Percentiles rank a stretch among this genome's conserved stretches.
Conservation (phyloP, 108 stramenopile species). For the Skeletonema costatum region DNA sequence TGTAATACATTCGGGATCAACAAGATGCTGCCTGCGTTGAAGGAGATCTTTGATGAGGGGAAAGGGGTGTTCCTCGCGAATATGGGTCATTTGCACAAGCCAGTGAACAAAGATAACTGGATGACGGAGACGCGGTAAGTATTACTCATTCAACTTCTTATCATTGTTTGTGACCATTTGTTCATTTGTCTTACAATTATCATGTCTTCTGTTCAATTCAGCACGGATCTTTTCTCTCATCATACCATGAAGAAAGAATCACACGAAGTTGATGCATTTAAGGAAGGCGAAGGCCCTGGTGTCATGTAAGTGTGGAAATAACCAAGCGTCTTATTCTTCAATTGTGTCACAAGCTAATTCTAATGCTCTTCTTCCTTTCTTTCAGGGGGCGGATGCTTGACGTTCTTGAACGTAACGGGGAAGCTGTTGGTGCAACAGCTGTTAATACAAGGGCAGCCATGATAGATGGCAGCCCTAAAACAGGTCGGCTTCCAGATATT, state of each 20-base stretch:
- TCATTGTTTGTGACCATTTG: background rate
- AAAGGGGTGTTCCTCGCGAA: conserved; percentile 50
- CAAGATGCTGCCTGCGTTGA: conserved; percentile 24
- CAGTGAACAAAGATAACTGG: conserved; percentile 38
- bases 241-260: conserved; percentile 32
- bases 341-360: background rate
- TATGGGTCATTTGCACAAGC: conserved; percentile 47
- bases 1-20: conserved; percentile 58
- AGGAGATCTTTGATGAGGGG: conserved; percentile 50
- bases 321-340: background rate
- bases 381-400: conserved; percentile 40
- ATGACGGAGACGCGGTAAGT: conserved; percentile 32
- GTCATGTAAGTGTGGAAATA: conserved; percentile 14
- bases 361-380: background rate
- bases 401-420: conserved; percentile 35
- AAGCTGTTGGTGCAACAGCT: conserved; percentile 34
- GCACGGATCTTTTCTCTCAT: conserved; percentile 42
- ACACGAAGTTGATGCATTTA: conserved; percentile 43
- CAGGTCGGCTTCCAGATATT: conserved; percentile 28
- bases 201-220: background rate
- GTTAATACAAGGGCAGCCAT: conserved; percentile 20
- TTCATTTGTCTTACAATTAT: background rate
- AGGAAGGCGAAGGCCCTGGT: conserved; percentile 39
- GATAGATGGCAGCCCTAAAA: conserved; percentile 35
- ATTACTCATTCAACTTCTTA: background rate